Evolutionary conservation across 2,329 filamentous ascomycete species (phyloP).

Genomic region (Cladophialophora immunda): DNA sequence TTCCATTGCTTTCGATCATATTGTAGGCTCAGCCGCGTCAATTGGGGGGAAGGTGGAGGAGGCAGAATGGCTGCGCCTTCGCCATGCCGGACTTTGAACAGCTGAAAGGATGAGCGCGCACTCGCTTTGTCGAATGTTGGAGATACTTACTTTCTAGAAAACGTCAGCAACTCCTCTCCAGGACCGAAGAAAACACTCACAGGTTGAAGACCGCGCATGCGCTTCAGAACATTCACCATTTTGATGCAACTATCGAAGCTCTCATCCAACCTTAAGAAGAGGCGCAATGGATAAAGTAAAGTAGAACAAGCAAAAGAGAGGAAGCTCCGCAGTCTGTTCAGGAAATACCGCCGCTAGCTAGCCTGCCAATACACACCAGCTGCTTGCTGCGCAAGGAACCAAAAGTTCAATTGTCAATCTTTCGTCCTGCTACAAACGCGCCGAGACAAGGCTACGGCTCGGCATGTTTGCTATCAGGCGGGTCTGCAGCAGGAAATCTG

Average conservation of each 20-base stretch:
- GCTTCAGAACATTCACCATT: constrained; percentile 64
- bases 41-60: constrained; percentile 47
- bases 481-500: background rate
- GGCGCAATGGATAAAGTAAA: background rate
- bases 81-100: constrained; percentile 79
- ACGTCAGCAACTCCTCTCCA: constrained; percentile 15
- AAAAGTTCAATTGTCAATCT: constrained; percentile 6
- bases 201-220: constrained; percentile 76
- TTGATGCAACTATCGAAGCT: constrained; percentile 36
- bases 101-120: constrained; percentile 56
- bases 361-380: background rate
- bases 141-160: constrained; percentile 28
- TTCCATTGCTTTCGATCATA: constrained; percentile 53
- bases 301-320: background rate
- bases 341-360: background rate
- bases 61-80: constrained; percentile 85
- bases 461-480: constrained; percentile 23
- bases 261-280: background rate
- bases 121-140: constrained; percentile 18
- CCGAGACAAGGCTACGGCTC: constrained; percentile 26
- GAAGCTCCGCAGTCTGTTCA: background rate
- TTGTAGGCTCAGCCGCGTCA: constrained; percentile 50
- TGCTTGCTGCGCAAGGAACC: background rate
- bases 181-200: constrained; percentile 60
- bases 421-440: constrained; percentile 15